Conservation (phyloP, 2,329 filamentous ascomycete genomes). For the Monosporascus sp. region DNA sequence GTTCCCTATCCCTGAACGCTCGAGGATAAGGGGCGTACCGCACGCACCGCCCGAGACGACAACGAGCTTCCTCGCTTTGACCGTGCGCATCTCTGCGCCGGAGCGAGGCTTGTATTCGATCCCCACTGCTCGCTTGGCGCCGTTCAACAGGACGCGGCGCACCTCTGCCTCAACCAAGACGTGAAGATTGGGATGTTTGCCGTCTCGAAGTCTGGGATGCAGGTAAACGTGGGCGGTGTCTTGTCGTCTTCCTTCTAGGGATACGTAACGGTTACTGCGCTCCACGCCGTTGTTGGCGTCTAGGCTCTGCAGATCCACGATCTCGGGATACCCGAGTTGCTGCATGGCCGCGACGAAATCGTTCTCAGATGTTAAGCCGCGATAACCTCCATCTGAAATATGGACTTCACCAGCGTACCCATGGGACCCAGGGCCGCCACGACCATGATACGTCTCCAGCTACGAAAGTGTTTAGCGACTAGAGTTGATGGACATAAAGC, state of each 20-base stretch:
- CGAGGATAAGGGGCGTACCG: constrained; percentile 50
- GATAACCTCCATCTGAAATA: constrained; percentile 40
- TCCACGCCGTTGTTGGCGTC: constrained; percentile 31
- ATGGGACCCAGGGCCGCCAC: constrained; percentile 36
- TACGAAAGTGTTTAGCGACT: constrained; percentile 1
- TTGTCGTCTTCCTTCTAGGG: constrained; percentile 21
- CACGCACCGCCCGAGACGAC: constrained; percentile 42
- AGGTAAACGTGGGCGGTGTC: constrained; percentile 23
- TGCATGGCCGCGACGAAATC: constrained; percentile 41
- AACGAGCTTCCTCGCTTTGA: constrained; percentile 51
- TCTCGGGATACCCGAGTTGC: constrained; percentile 40
- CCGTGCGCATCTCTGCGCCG: constrained; percentile 9
- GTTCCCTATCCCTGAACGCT: constrained; percentile 57
- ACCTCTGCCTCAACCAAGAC: constrained; percentile 25
- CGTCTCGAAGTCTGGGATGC: constrained; percentile 21
- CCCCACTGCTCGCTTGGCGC: constrained; percentile 41
- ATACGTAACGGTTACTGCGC: constrained; percentile 18
- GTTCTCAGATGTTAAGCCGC: constrained; percentile 32
- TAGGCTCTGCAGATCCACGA: constrained; percentile 43
- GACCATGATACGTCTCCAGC: constrained; percentile 25
- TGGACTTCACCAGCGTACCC: constrained; percentile 43
- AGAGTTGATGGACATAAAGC: not conserved
- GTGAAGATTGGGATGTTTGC: constrained; percentile 24
- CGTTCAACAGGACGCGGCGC: constrained; percentile 47
- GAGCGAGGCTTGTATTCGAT: not conserved